phyloP scores from a whole-genome alignment of 2,329 filamentous ascomycete genomes.

The Scopulariopsis brevicaulis region DNA sequence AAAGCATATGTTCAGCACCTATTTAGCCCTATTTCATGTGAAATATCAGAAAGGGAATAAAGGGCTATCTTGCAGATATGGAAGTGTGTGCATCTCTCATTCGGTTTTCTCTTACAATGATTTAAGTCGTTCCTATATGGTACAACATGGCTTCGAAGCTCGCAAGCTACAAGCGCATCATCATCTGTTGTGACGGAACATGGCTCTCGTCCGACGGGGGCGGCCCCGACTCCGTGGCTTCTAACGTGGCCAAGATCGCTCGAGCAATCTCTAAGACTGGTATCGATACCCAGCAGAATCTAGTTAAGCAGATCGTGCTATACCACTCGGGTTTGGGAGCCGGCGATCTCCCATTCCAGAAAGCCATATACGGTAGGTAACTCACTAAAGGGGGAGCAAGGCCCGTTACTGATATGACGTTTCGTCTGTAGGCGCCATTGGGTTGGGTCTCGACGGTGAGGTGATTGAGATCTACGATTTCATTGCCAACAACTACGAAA shows the following conservation, averaged over 20 bases:
- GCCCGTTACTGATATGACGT: background rate
- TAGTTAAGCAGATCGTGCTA: conserved; percentile 21
- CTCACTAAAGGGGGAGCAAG: background rate
- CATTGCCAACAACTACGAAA: conserved; percentile 21
- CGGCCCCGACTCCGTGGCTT: background rate
- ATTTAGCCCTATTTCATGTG: background rate
- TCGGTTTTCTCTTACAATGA: background rate
- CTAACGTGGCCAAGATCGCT: conserved; percentile 20
- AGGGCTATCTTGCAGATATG: background rate
- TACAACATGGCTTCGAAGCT: background rate
- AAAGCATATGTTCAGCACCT: background rate
- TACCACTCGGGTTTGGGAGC: conserved; percentile 23
- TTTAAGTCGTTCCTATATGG: background rate
- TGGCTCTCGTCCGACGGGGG: conserved; percentile 7
- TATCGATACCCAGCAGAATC: conserved; percentile 9
- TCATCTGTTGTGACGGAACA: conserved; percentile 6
- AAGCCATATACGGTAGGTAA: background rate
- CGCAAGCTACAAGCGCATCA: conserved; percentile 6
- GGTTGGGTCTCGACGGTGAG: background rate
- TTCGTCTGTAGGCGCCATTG: background rate
- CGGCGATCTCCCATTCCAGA: background rate
- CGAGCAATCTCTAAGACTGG: conserved; percentile 12
- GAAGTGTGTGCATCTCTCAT: background rate
- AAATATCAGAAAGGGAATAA: background rate
- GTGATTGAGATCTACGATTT: conserved; percentile 17